Percentiles rank a stretch among this genome's conserved stretches.
These are phyloP conservation scores for Hymenoscyphus occultus DNA, from an alignment of 2,329 filamentous ascomycete species.

Conservation along the genomic window DNA sequence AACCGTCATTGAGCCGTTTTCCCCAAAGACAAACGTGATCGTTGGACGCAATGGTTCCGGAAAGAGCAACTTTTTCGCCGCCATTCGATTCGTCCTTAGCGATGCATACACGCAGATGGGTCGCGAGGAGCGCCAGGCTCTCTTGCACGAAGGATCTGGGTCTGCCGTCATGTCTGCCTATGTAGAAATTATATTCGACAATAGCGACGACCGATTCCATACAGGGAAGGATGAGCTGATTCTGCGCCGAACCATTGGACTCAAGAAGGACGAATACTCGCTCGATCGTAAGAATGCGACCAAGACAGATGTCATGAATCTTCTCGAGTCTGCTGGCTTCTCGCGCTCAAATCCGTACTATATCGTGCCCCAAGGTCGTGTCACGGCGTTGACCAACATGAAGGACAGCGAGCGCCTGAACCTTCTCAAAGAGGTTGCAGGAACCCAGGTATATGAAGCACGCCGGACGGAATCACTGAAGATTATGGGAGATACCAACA, in stretches of 20 bases:
- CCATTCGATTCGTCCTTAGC: conserved; percentile 95
- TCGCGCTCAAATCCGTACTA: conserved; percentile 98
- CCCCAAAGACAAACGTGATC: conserved; percentile 95
- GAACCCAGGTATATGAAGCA: conserved; percentile 94
- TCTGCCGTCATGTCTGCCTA: conserved; percentile 99
- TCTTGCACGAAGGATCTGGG: conserved; percentile 96
- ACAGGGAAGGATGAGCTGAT: conserved; percentile 89
- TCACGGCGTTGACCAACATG: conserved; percentile 97
- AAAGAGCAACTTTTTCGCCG: conserved; percentile 99
- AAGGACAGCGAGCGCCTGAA: conserved; percentile 89
- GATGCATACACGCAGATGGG: conserved; percentile 97
- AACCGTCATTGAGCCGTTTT: conserved; percentile 97
- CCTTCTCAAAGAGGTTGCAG: conserved; percentile 94
- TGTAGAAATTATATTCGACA: conserved; percentile 98
- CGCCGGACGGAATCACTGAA: conserved; percentile 88
- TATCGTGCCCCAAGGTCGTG: conserved; percentile 95
- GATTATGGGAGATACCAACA: conserved; percentile 95
- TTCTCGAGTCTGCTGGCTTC: conserved; percentile 93
- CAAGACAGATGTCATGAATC: conserved; percentile 89
- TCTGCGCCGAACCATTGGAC: conserved; percentile 87
- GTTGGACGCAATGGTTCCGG: conserved; percentile 98
- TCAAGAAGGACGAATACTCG: conserved; percentile 98
- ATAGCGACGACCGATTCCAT: conserved; percentile 90
- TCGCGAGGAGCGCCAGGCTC: conserved; percentile 89
- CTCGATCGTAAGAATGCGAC: conserved; percentile 96